phyloP scores from a whole-genome alignment of 2,329 filamentous ascomycete genomes.

The Orbilia blumenaviensis region DNA sequence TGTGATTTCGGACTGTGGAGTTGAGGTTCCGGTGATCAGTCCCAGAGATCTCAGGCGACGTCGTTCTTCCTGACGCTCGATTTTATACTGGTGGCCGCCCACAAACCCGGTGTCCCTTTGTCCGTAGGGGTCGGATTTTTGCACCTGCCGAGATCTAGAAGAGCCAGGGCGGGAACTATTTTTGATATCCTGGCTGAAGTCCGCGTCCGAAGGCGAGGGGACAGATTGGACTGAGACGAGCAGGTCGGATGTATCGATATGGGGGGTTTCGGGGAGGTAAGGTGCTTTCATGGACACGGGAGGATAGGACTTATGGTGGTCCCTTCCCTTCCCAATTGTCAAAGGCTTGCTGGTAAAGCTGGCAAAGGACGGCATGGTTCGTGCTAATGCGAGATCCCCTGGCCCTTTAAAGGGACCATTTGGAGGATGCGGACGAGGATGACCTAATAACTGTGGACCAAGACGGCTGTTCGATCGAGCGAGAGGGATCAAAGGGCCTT shows the following conservation, averaged over 20 bases:
- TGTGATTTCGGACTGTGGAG: conserved; percentile 24
- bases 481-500: conserved; percentile 20
- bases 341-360: conserved; percentile 49
- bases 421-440: conserved; percentile 1
- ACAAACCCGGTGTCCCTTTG: conserved; percentile 35
- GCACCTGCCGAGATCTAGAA: conserved; percentile 28
- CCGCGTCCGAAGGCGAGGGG: conserved; percentile 27
- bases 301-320: conserved; percentile 43
- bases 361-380: conserved; percentile 51
- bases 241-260: conserved; percentile 51
- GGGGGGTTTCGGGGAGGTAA: conserved; percentile 47
- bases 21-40: conserved; percentile 33
- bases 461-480: not conserved
- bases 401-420: conserved; percentile 51
- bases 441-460: not conserved
- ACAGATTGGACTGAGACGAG: conserved; percentile 51
- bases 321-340: conserved; percentile 39
- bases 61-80: conserved; percentile 47
- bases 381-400: conserved; percentile 43
- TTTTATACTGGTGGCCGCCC: conserved; percentile 49
- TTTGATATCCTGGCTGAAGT: conserved; percentile 4
- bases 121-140: conserved; percentile 30
- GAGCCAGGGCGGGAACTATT: conserved; percentile 26
- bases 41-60: conserved; percentile 48
- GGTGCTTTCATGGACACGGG: conserved; percentile 52